These are phyloP conservation scores for Plantago major DNA, from an alignment of 257 asterid genomes.

Conservation along the genomic window DNA sequence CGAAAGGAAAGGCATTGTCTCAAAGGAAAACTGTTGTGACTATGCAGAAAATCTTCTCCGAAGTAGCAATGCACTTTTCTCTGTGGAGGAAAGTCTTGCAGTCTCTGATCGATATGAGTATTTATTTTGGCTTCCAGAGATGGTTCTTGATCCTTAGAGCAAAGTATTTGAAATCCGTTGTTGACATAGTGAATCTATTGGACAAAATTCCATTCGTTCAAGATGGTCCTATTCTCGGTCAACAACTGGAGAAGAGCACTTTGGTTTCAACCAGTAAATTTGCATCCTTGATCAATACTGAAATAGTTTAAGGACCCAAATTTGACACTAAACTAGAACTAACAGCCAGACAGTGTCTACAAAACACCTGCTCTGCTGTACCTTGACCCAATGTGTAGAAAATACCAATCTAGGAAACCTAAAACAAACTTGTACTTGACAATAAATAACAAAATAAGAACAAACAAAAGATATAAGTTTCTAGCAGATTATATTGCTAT, in stretches of 20 bases:
- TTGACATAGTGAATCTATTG: conserved; percentile 39
- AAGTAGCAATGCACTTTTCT: conserved; percentile 34
- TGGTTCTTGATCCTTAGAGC: conserved; percentile 68
- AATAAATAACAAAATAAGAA: no score
- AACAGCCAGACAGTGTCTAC: no score
- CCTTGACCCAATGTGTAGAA: no score
- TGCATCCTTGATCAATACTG: conserved; percentile 28
- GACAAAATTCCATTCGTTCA: conserved; percentile 24
- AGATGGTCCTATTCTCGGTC: conserved; percentile 24
- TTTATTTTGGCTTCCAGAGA: conserved; percentile 50
- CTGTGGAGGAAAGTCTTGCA: conserved; percentile 43
- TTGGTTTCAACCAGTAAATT: conserved; percentile 20
- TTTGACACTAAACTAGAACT: no score
- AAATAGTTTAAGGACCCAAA: no score
- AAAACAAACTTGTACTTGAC: no score
- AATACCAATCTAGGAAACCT: no score
- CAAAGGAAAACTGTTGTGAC: conserved; percentile 19
- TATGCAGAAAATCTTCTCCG: conserved; percentile 37
- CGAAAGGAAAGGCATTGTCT: conserved; percentile 21
- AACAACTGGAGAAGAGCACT: conserved; percentile 21
- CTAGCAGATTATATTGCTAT: no score
- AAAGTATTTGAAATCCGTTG: conserved; percentile 42
- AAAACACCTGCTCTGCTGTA: no score
- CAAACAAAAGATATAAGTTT: no score
- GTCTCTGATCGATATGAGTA: conserved; percentile 37